Conservation (phyloP, 2,329 filamentous ascomycete species). For the Trichoderma sp. region DNA sequence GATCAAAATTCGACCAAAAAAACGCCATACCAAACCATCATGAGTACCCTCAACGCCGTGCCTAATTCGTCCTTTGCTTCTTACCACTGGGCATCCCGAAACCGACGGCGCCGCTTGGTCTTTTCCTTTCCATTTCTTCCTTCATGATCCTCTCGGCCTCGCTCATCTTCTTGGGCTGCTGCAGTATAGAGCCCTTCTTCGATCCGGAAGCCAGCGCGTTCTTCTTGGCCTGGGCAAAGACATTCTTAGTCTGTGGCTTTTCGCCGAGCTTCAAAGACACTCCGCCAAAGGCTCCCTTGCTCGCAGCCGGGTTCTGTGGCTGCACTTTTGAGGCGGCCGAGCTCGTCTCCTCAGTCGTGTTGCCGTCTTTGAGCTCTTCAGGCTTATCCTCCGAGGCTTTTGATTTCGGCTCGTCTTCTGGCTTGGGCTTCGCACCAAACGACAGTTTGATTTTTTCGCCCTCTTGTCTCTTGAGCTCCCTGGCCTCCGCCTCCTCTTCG, state of each 20-base stretch:
- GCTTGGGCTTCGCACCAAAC: slow-evolving; percentile 56
- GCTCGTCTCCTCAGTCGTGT: slow-evolving; percentile 25
- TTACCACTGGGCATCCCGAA: slow-evolving; percentile 54
- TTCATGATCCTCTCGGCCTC: slow-evolving; percentile 89
- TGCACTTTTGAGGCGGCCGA: slow-evolving; percentile 26
- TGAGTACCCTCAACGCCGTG: background rate
- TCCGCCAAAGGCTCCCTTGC: slow-evolving; percentile 40
- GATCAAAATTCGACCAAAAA: background rate
- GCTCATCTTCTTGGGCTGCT: slow-evolving; percentile 79
- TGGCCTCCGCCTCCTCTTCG: slow-evolving; percentile 47
- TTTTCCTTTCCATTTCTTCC: slow-evolving; percentile 74
- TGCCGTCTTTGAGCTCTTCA: slow-evolving; percentile 16
- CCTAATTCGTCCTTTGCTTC: slow-evolving; percentile 48
- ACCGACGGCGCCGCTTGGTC: slow-evolving; percentile 53
- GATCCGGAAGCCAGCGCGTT: slow-evolving; percentile 64
- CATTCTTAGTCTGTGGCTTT: slow-evolving; percentile 73
- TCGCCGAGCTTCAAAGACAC: slow-evolving; percentile 67
- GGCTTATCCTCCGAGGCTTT: slow-evolving; percentile 1
- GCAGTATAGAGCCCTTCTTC: slow-evolving; percentile 62
- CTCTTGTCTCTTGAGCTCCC: slow-evolving; percentile 61
- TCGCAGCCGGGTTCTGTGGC: slow-evolving; percentile 34
- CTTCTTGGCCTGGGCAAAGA: slow-evolving; percentile 69
- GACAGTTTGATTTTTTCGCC: slow-evolving; percentile 77
- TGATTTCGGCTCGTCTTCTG: slow-evolving; percentile 15
- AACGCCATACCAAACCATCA: slow-evolving; percentile 11